Evolutionary conservation across 164 flowering plant species (phyloP), one percentile per base, ranked within the genome.

Genomic region (Brasenia schreberi): DNA sequence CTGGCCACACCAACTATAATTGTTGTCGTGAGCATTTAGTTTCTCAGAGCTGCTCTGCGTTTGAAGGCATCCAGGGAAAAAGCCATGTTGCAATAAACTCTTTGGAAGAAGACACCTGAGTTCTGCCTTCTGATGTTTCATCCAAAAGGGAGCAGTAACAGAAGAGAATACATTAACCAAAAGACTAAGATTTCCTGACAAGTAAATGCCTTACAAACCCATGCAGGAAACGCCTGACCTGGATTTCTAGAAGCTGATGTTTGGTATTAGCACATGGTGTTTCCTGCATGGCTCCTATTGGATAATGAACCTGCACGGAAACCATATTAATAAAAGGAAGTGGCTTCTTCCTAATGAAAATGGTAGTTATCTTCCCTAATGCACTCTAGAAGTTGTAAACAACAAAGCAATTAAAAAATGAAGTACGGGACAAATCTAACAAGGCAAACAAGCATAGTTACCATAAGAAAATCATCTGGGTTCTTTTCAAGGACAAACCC

Each of bases 391-490:
- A 23, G 27, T 23, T 23, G 27, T 23, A 23, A 23, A 23, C 27
- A 23, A 23, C 27, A 23, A 23, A 23, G 27, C 27, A 23, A 23
- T 0, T 23, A 23, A 23, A 23, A 23, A 23, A 23, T 23, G 27
- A 23, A 23, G 27, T 23, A 23, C 27, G 27, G 27, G 27, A 49
- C 45, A 19, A 33, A 49, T 19, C 39, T 11, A 18, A 44, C 59
- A 64, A 16, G 42, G 27, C 10, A 39, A 19, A 5, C 5, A 43
- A 45, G 64, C 27, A 61, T 33, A 39, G 43, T 77, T 87, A 94
- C 99, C 99, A 95, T 95, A 66, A 95, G 88, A 81, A 83, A 92
- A 76, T 95, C 99, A 81, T 95, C 97, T 74, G 96, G 91, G 77
- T 95, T 95, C 65, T 85, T 72, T 62, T 89, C 82, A 52, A 90